Evolutionary conservation across 192 early-diverging fungal species (phyloP), one percentile per base, ranked within the genome.

Genomic region (Dissophora globulifera): DNA sequence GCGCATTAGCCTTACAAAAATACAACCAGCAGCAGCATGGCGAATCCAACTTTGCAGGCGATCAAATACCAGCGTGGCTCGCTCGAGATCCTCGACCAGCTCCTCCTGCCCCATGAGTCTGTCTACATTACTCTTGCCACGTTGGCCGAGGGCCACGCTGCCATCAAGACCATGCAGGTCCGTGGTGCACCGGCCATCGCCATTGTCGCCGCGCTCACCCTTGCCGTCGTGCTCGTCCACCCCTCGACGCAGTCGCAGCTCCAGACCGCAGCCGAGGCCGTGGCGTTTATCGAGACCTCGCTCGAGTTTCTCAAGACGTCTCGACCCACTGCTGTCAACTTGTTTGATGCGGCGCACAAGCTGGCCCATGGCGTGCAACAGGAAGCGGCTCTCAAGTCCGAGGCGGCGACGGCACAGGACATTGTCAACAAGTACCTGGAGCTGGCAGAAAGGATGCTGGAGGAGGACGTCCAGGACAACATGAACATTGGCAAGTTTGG

Each of bases 141-240:
- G 23, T 63, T 89, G 32, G 78, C 86, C 53, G 83, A 91, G 13
- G 96, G 94, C 8, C 95, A 98, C 82, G 80, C 83, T 48, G 93
- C 89, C 29, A 99, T 99, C 72, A 89, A 90, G 69, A 89, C 89
- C 46, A 99, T 99, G 97, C 96, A 97, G 82, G 88, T 89, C 7
- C 86, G 92, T 50, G 93, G 93, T 15, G 96, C 97, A 4, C 97
- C 97, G 8, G 97, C 97, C 16, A 99, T 99, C 60, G 97, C 95
- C 64, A 96, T 99, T 54, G 95, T 98, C 20, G 97, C 96, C 4
- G 94, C 94, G 2, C 84, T 97, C 3, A 88, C 93, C 1, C 85
- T 98, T 9, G 95, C 94, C 2, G 93, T 95, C 2, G 95, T 97
- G 51, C 74, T 94, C 10, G 50, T 43, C 26, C 78, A 78, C 41